Evolutionary conservation across 352 stramenopile species (phyloP), one percentile per base, ranked within the genome.

Genomic region (Saprolegnia diclina): DNA sequence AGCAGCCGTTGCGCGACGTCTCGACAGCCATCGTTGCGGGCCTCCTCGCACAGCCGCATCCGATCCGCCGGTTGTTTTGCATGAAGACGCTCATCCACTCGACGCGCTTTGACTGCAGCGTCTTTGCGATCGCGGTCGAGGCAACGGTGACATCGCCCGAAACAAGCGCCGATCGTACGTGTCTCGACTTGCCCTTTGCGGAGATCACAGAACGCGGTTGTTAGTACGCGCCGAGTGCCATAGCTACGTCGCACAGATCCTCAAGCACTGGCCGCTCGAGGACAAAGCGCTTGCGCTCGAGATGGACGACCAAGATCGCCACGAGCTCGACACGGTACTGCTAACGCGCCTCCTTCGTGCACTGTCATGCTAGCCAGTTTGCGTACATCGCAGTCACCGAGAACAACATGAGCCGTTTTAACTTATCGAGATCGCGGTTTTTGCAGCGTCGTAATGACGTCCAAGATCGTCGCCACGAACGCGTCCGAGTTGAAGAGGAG

Each of bases 401-500:
- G n/a, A n/a, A n/a, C n/a, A n/a, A n/a, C n/a, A n/a, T n/a, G n/a
- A n/a, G n/a, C n/a, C n/a, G 7, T 45, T 14, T n/a, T 48, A 48
- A 48, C 42, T 48, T 48, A 48, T 48, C 42, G 29, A 35, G 29
- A 35, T 35, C 2, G 48, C 10, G 48, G 48, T 6, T 26, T 3
- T 16, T 42, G 24, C 6, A 61, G 53, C 4, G 9, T 26, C 26
- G 24, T 1, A 14, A 72, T 16, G 3, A 89, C 78, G 37, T 92
- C 82, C 35, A 88, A 67, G 67, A 91, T 90, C 50, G 85, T 91
- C 13, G 85, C 76, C 56, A 82, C 71, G 48, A 90, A 93, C 19
- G 76, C 72, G 61, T 90, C 74, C 56, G 82, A 76, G 62, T 93
- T 79, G 19, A 93, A 71, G 57, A 93, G 70, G 73, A 91, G 90